Evolutionary conservation across 164 flowering plant genomes (phyloP).

Genomic region (Piper betle): DNA sequence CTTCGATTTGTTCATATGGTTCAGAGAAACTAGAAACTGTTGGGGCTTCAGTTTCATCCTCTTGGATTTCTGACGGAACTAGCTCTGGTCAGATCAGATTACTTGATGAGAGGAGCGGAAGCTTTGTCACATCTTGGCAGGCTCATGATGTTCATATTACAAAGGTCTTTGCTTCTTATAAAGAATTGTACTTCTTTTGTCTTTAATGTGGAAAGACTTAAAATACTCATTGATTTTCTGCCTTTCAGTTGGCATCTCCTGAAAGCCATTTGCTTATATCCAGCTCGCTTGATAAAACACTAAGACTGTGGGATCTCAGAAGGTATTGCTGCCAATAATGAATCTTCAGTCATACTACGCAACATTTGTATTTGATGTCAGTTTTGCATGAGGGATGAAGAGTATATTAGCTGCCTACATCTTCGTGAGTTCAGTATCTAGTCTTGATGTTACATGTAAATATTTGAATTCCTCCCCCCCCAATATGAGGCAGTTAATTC

Average conservation of each 20-base stretch:
- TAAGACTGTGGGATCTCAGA: slow-evolving; percentile 92
- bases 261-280: slow-evolving; percentile 83
- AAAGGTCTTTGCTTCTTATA: slow-evolving; percentile 31
- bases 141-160: slow-evolving; percentile 96
- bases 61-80: slow-evolving; percentile 79
- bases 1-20: slow-evolving; percentile 74
- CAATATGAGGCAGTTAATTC: too few species aligned
- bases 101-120: slow-evolving; percentile 79
- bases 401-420: too few species aligned
- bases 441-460: too few species aligned
- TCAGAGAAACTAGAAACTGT: slow-evolving; percentile 35
- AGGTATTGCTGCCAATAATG: slow-evolving; percentile 25
- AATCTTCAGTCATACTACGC: neutral
- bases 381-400: neutral
- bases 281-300: slow-evolving; percentile 80
- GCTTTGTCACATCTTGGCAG: slow-evolving; percentile 63
- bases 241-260: slow-evolving; percentile 75
- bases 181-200: neutral
- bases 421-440: too few species aligned
- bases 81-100: slow-evolving; percentile 77
- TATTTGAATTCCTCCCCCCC: too few species aligned
- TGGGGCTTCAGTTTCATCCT: slow-evolving; percentile 28
- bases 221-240: neutral
- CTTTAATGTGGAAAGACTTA: neutral
- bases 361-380: neutral